Evolutionary conservation across 129 eudicot species (phyloP).

Genomic region (Flaveria brownii): DNA sequence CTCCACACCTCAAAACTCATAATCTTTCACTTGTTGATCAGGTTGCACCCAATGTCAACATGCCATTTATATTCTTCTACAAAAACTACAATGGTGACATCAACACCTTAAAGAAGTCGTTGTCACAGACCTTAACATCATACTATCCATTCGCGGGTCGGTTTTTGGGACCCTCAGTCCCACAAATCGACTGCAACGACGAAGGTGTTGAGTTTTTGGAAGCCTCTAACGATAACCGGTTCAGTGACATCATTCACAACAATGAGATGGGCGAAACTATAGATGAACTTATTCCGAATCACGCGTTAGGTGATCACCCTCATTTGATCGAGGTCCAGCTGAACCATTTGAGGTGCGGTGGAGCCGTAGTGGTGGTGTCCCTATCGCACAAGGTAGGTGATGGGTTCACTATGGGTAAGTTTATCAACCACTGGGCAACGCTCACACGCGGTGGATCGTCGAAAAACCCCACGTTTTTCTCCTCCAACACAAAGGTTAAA

Average conservation of each 20-base stretch:
- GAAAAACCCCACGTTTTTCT: conserved; percentile 1
- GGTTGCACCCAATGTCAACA: conserved; percentile 5
- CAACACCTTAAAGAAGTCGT: conserved; percentile 19
- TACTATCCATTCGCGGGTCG: conserved; percentile 36
- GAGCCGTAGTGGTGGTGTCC: conserved; percentile 20
- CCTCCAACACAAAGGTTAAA: neutral
- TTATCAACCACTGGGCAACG: conserved; percentile 30
- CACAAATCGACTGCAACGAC: conserved; percentile 26
- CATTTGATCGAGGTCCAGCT: conserved; percentile 20
- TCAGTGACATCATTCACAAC: neutral
- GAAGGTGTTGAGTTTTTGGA: conserved; percentile 24
- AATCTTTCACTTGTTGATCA: conserved; percentile 18
- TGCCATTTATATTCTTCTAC: conserved; percentile 28
- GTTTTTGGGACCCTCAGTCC: neutral
- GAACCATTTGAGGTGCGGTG: conserved; percentile 24
- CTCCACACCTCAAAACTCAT: conserved; percentile 39
- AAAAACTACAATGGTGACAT: neutral
- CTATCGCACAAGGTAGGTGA: conserved; percentile 23
- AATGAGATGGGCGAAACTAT: conserved; percentile 8
- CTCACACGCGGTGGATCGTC: conserved; percentile 3
- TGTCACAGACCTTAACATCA: conserved; percentile 20
- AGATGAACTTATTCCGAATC: conserved; percentile 24
- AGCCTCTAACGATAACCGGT: conserved; percentile 2
- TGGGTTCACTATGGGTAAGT: neutral
- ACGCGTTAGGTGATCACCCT: neutral